phyloP scores from a whole-genome alignment of 83 land plant species.

The Larix sibirica region DNA sequence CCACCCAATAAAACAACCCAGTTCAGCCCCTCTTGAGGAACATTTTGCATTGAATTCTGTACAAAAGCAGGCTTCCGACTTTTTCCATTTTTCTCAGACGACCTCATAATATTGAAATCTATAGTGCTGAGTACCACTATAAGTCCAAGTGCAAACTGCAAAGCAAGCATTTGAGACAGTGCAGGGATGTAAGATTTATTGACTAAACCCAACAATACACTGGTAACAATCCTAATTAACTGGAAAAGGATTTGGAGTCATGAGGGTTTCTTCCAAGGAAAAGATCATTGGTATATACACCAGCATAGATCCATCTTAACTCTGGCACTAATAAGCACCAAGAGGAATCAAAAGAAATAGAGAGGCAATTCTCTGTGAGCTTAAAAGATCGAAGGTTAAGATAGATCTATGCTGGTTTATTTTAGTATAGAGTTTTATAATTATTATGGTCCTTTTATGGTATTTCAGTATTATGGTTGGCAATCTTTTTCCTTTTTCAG shows the following conservation, averaged over 20 bases:
- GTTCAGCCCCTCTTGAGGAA: constrained; percentile 33
- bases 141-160: neutral
- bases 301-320: too few relatives aligned
- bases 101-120: constrained; percentile 8
- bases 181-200: neutral
- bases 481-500: too few relatives aligned
- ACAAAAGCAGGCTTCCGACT: neutral
- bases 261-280: neutral
- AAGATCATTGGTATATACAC: neutral
- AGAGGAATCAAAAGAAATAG: too few relatives aligned
- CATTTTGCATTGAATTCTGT: constrained; percentile 2
- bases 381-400: too few relatives aligned
- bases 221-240: neutral
- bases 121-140: neutral
- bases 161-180: constrained; percentile 1
- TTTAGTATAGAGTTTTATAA: too few relatives aligned
- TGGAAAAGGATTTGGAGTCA: neutral
- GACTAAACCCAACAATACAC: neutral
- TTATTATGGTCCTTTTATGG: too few relatives aligned
- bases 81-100: constrained; percentile 10
- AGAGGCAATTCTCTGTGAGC: too few relatives aligned
- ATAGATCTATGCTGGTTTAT: too few relatives aligned
- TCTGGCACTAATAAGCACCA: too few relatives aligned
- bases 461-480: too few relatives aligned
- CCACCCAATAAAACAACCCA: constrained; percentile 66